Conservation (phyloP, 768 basidiomycete genomes). For the Boletus bicolor region DNA sequence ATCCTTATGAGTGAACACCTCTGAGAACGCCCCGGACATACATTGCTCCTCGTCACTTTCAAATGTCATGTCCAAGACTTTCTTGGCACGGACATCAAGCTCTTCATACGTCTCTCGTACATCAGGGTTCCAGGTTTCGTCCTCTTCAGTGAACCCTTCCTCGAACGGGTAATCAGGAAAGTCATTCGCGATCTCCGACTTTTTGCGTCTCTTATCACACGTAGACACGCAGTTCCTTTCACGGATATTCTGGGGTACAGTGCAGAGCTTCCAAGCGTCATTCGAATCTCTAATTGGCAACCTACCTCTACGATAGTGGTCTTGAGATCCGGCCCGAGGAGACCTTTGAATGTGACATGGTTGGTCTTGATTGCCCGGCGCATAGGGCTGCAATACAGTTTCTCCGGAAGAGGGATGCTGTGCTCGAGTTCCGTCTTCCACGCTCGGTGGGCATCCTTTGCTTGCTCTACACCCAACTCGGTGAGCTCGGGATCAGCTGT, state of each 20-base stretch:
- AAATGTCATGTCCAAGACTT: conserved; percentile 57
- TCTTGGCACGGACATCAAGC: conserved; percentile 44
- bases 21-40: conserved; percentile 32
- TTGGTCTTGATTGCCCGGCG: conserved; percentile 59
- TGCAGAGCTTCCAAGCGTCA: neutral
- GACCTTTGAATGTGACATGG: conserved; percentile 47
- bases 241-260: conserved; percentile 50
- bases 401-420: conserved; percentile 49
- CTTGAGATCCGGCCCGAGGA: conserved; percentile 31
- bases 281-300: neutral
- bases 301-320: conserved; percentile 57
- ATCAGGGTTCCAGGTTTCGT: conserved; percentile 55
- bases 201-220: conserved; percentile 59
- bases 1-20: neutral
- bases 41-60: conserved; percentile 42
- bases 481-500: conserved; percentile 70
- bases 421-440: conserved; percentile 48
- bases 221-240: conserved; percentile 69
- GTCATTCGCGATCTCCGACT: conserved; percentile 42
- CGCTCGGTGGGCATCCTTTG: conserved; percentile 37
- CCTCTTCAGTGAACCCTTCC: conserved; percentile 56
- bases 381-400: conserved; percentile 61
- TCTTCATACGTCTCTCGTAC: conserved; percentile 51
- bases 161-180: conserved; percentile 58
- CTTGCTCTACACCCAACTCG: conserved; percentile 53